Base-by-base conservation (phyloP, 2,329 filamentous ascomycete species). In the Chaetomium olivaceum region DNA sequence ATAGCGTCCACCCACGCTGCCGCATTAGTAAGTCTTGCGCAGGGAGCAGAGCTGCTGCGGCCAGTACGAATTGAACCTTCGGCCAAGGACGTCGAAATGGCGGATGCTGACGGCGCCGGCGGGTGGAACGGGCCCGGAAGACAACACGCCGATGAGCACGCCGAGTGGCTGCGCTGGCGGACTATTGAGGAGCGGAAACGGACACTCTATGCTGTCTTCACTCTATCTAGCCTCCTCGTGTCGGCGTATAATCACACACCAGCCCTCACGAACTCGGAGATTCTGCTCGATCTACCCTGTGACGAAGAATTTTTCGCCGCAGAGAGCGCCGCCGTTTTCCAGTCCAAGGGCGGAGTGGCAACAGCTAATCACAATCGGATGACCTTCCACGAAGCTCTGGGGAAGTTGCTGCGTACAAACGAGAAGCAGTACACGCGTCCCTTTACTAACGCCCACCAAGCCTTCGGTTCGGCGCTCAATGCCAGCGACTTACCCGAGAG, bases 221-320 rank as follows among this genome's bases (percentile, higher is more conserved):
- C 92, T 65, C 83, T 98, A 58, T 97, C 94, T 3, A 97, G 94
- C 76, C 83, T 98, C 54, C 82, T 97, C 16, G 93, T 97, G 19
- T 92, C 92, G 3, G 92, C 93, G 2, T 97, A 97, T 80, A 97
- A 97, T 76, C 92, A 97, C 75, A 87, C 91, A 1, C 95, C 94
- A 7, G 90, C 92, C 1, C 83, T 99, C 72, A 93, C 94, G 54
- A 98, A 98, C 76, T 97, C 94, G 0, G 94, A 99, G 76, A 93
- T 98, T 61, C 84, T 89, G 62, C 84, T 97, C 29, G 91, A 97
- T 73, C 82, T 98, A 21, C 95, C 95, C 2, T 97, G 93, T 71
- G 93, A 96, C 74, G 95, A 99, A 76, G 91, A 96, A 65, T 87
- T 97, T 58, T 98, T 93, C 83, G 85, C 89, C 7, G 93, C 92